Percentiles rank a stretch among this genome's conserved stretches.
Evolutionary conservation across 805 yeast genomes (phyloP).

Genomic region (Priceomyces carsonii): DNA sequence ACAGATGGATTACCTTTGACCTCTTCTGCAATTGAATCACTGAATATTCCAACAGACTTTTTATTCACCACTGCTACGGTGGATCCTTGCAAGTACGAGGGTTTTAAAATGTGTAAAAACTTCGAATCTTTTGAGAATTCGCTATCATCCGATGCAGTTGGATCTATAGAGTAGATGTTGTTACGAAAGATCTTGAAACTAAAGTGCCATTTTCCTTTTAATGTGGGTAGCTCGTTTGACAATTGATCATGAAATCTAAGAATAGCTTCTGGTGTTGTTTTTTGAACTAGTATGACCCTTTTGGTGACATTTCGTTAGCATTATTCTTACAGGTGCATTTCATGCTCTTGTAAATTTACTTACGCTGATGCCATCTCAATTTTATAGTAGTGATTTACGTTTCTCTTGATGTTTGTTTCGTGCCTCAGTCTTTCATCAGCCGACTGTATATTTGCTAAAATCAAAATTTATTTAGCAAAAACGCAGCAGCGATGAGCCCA

Average conservation of each 20-base stretch:
- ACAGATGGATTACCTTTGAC: constrained; percentile 12
- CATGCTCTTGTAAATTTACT: constrained; percentile 14
- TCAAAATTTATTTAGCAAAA: too few relatives aligned
- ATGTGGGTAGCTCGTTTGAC: constrained; percentile 63
- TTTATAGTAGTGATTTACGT: too few relatives aligned
- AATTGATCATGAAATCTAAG: constrained; percentile 70
- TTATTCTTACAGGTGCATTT: background rate
- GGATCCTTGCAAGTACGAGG: constrained; percentile 49
- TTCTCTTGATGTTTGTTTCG: too few relatives aligned
- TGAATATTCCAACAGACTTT: constrained; percentile 35
- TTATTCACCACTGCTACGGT: constrained; percentile 52
- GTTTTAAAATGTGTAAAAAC: constrained; percentile 50
- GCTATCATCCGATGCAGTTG: constrained; percentile 27
- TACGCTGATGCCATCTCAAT: constrained; percentile 39
- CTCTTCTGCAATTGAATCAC: constrained; percentile 36
- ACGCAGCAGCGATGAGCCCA: too few relatives aligned
- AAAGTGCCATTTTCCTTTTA: constrained; percentile 66
- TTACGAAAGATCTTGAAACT: constrained; percentile 67
- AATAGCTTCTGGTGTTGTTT: constrained; percentile 58
- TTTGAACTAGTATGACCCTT: constrained; percentile 39
- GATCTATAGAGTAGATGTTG: constrained; percentile 54
- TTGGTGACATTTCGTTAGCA: constrained; percentile 9
- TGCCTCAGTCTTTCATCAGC: too few relatives aligned
- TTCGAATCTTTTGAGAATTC: constrained; percentile 37
- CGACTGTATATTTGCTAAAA: too few relatives aligned